Evolutionary conservation across 495 filamentous ascomycete species (phyloP), one percentile per base, ranked within the genome.

Genomic region (Aspergillus funiculosus): DNA sequence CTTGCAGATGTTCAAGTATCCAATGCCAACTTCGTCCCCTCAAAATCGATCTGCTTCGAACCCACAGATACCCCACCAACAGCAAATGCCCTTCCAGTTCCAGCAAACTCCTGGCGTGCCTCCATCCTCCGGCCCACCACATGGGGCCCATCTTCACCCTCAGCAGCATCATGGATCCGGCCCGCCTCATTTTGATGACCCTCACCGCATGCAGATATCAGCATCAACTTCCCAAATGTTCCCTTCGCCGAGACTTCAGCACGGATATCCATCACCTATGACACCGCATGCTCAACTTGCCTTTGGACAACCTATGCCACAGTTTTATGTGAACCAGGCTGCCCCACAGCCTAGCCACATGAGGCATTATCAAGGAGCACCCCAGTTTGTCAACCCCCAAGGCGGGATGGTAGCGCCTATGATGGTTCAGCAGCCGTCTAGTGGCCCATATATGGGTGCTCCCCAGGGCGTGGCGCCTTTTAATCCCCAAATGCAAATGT

Each of bases 141-240:
- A 80, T 47, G 78, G 76, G 14, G 77, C 78, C 3, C 83, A 81
- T 58, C 74, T 82, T 53, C 83, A 86, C 46, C 65, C 66, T 15
- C 84, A 85, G 53, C 80, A 78, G 50, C 75, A 73, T 26, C 82
- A 80, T 43, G 77, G 68, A 10, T 79, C 81, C 21, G 74, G 72
- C 22, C 70, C 71, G 7, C 73, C 81, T 30, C 88, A 80, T 55
- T 78, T 79, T 48, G 77, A 79, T 50, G 87, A 94, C 48, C 86
- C 87, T 45, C 88, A 92, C 58, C 79, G 86, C 41, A 92, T 95
- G 86, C 81, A 83, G 50, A 76, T 89, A 60, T 87, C 86, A 28
- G 83, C 82, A 1, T 87, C 83, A 22, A 81, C 83, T 14, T 83
- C 83, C 1, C 84, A 89, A 44, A 83, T 87, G 1, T 79, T 78